Percentiles rank a stretch among this genome's conserved stretches.
Evolutionary conservation across 2,329 filamentous ascomycete species (phyloP).

Genomic region (Lanzia echinophila): DNA sequence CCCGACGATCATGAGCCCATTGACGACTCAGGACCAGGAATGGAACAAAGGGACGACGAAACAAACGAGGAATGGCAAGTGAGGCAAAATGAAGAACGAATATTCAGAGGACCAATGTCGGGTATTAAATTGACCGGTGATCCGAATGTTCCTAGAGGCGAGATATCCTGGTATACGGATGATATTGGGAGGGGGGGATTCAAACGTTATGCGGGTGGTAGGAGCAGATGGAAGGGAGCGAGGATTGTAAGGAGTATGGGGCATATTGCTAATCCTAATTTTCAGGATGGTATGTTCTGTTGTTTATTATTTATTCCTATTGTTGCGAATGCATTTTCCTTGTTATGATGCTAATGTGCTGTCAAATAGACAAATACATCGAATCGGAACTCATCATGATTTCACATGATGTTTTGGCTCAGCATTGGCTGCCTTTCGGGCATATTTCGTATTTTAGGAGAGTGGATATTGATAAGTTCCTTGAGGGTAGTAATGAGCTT

Average conservation of each 20-base stretch:
- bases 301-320: not conserved
- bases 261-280: constrained; percentile 70
- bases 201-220: constrained; percentile 46
- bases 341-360: constrained; percentile 10
- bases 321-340: not conserved
- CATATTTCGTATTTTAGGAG: constrained; percentile 56
- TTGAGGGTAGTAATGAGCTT: constrained; percentile 1
- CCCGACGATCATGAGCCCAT: constrained; percentile 44
- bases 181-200: constrained; percentile 66
- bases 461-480: constrained; percentile 50
- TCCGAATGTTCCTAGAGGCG: constrained; percentile 78
- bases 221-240: constrained; percentile 67
- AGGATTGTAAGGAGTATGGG: constrained; percentile 67
- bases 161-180: constrained; percentile 72
- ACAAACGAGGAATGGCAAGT: constrained; percentile 39
- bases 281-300: constrained; percentile 56
- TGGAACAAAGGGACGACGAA: constrained; percentile 37
- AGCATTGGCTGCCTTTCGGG: constrained; percentile 66
- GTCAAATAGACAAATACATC: constrained; percentile 61
- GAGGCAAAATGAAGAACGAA: constrained; percentile 40
- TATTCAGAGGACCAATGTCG: constrained; percentile 63
- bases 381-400: constrained; percentile 71
- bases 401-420: constrained; percentile 69
- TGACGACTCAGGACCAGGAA: constrained; percentile 35
- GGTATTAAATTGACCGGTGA: constrained; percentile 92